Base-by-base conservation (phyloP, 257 asterid species). In the Scutellaria minor region DNA sequence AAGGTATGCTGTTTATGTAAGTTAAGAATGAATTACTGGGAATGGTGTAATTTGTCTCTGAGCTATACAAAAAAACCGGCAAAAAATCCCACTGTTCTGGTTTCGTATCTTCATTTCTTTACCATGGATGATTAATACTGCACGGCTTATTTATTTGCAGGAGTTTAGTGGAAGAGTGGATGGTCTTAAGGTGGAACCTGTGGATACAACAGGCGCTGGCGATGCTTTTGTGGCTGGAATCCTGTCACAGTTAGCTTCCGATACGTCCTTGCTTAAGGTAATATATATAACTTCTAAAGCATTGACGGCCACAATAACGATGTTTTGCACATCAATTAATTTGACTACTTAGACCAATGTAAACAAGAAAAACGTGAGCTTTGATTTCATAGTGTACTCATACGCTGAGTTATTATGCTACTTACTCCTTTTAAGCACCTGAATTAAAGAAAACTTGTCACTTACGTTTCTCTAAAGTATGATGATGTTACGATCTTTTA, bases 141-240 rank as follows among this genome's bases (percentile, higher is more conserved):
- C 50, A 24, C 12, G 52, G 71, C 24, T 58, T 57, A 61, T 75
- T 11, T 13, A 42, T 45, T 70, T 71, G 39, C 88, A 95, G 99
- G 96, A 88, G 75, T 95, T 92, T 70, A 92, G 76, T 72, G 99
- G 99, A 78, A 81, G 91, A 81, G 99, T 92, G 60, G 82, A 82
- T 75, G 99, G 99, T 45, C 66, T 95, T 75, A 88, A 81, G 80
- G 99, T 84, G 52, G 92, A 95, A 52, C 67, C 94, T n/a, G 90
- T 95, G 4, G 99, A 92, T 70, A 84, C 98, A 18, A 95, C 99
- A 0, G 99, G 99, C 4, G 98, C 99, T 5, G 99, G 99, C 47
- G 99, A 95, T 85, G 99, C 99, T 74, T 95, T 92, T 77, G 99
- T 95, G n/a, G 98, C 99, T 24, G 99, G 98, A 74, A 74, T 90